Conservation (phyloP, 2,329 filamentous ascomycete genomes). For the Aschersonia sp. region DNA sequence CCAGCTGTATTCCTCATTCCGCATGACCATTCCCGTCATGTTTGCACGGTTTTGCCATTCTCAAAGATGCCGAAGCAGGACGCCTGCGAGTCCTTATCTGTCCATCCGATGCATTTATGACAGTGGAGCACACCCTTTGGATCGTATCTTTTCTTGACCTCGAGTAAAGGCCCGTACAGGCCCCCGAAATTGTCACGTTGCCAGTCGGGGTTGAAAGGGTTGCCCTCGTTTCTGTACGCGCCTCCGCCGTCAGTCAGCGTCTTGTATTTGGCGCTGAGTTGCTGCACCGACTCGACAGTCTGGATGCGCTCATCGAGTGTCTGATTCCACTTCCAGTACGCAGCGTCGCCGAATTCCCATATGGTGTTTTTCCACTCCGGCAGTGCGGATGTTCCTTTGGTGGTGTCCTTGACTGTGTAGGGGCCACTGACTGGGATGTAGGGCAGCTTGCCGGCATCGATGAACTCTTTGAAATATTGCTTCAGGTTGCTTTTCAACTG, state of each 20-base stretch:
- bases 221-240: constrained; percentile 15
- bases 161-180: constrained; percentile 18
- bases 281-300: constrained; percentile 8
- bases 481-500: constrained; percentile 1
- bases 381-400: constrained; percentile 4
- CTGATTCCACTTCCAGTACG: constrained; percentile 6
- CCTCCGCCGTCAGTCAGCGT: constrained; percentile 8
- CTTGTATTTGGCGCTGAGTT: constrained; percentile 2
- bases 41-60: not conserved
- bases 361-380: constrained; percentile 7
- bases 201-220: constrained; percentile 13
- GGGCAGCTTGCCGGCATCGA: constrained; percentile 3
- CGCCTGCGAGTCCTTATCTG: not conserved
- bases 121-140: not conserved
- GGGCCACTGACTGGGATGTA: constrained; percentile 6
- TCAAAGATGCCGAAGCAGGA: not conserved
- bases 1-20: no score
- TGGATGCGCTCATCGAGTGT: constrained; percentile 4
- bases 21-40: no score
- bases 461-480: constrained; percentile 2
- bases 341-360: constrained; percentile 6
- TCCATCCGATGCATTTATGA: constrained; percentile 1
- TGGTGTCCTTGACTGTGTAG: constrained; percentile 1
- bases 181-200: constrained; percentile 9
- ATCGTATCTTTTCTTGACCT: constrained; percentile 23